These are phyloP conservation scores for Hawksworthiomyces lignivorus DNA, from an alignment of 2,329 filamentous ascomycete genomes.

Conservation along the genomic window DNA sequence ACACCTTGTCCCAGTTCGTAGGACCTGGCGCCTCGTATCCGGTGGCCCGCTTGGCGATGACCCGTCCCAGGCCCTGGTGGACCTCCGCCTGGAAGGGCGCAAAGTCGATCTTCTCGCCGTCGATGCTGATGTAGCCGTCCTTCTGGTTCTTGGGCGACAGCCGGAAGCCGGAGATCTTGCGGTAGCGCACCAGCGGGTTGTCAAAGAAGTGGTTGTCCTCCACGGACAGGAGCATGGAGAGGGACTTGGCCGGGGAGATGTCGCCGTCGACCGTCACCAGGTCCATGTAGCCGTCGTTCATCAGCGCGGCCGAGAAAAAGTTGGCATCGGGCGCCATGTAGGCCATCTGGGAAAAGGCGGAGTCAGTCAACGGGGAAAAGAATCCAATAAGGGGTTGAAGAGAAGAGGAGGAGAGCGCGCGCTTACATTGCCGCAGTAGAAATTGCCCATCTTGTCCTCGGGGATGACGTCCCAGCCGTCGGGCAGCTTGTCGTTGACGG, in stretches of 20 bases:
- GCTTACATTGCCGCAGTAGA: constrained; percentile 82
- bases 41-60: constrained; percentile 70
- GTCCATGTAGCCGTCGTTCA: constrained; percentile 80
- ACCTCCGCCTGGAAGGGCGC: constrained; percentile 87
- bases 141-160: constrained; percentile 66
- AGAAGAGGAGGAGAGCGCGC: background rate
- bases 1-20: constrained; percentile 37
- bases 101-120: constrained; percentile 82
- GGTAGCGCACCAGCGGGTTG: constrained; percentile 66
- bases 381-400: background rate
- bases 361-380: background rate
- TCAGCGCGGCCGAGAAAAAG: constrained; percentile 78
- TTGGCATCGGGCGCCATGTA: constrained; percentile 82
- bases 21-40: constrained; percentile 61
- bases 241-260: constrained; percentile 55
- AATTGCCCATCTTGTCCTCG: constrained; percentile 75
- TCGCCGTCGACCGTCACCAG: constrained; percentile 73
- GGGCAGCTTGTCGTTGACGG: constrained; percentile 68
- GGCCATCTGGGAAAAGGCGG: constrained; percentile 54
- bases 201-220: constrained; percentile 73
- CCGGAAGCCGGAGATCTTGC: constrained; percentile 81
- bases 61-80: constrained; percentile 71
- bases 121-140: constrained; percentile 84
- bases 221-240: constrained; percentile 64
- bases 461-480: constrained; percentile 67